A percentile compares a stretch with the other conserved stretches of the same genome.
Conservation (phyloP, 2,329 filamentous ascomycete genomes). For the Rhynchosporium graminicola region DNA sequence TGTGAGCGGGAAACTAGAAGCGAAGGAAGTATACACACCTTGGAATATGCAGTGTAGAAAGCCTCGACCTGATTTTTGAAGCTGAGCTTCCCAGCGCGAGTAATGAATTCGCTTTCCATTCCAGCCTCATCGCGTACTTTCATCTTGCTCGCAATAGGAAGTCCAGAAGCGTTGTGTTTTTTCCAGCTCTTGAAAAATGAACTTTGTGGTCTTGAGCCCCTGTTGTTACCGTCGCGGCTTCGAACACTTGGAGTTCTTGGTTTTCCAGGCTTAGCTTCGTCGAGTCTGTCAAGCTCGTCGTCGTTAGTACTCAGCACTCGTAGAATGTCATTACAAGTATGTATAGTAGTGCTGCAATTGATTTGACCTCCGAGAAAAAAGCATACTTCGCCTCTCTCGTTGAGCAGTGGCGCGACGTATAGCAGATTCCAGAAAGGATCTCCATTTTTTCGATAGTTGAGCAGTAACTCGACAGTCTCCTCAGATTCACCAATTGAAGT, state of each 20-base stretch:
- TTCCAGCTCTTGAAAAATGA: constrained; percentile 37
- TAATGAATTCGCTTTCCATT: constrained; percentile 46
- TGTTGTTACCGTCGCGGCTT: constrained; percentile 6
- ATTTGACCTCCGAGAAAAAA: constrained; percentile 60
- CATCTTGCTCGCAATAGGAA: constrained; percentile 8
- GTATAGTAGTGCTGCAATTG: constrained; percentile 56
- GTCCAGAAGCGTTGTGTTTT: constrained; percentile 28
- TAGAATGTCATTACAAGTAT: constrained; percentile 52
- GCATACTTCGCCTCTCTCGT: constrained; percentile 48
- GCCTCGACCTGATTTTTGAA: constrained; percentile 44
- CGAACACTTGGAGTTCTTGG: constrained; percentile 29
- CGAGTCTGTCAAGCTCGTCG: constrained; percentile 39
- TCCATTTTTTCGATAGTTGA: constrained; percentile 54
- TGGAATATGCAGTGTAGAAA: constrained; percentile 49
- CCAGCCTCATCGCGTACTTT: constrained; percentile 39
- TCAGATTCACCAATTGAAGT: constrained; percentile 45
- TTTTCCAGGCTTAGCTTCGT: constrained; percentile 21
- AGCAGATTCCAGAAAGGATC: constrained; percentile 59
- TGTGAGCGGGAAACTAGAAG: not conserved
- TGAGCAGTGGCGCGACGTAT: constrained; percentile 53
- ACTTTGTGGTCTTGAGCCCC: constrained; percentile 21
- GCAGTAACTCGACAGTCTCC: constrained; percentile 51
- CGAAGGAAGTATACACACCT: constrained; percentile 35
- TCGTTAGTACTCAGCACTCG: constrained; percentile 47
- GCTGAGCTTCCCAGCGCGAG: constrained; percentile 41